Evolutionary conservation across 1,139 yeast species (phyloP).

Genomic region (Hansenula sp.): DNA sequence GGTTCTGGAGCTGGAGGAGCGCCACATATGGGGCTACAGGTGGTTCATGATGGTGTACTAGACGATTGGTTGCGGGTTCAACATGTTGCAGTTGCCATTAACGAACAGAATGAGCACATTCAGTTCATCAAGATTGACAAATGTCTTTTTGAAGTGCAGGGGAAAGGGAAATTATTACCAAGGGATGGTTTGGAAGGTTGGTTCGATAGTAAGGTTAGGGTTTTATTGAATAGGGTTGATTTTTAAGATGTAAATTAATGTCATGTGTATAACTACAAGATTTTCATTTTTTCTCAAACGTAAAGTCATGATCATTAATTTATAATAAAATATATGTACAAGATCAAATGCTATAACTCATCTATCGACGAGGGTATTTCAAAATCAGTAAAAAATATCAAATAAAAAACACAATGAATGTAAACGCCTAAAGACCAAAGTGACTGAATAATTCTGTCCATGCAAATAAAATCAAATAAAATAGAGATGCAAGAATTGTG

Average conservation of each 20-base stretch:
- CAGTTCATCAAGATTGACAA: slow-evolving; percentile 41
- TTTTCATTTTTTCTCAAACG: too few relatives aligned
- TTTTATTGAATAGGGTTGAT: slow-evolving; percentile 4
- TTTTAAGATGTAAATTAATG: background rate
- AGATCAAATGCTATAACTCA: too few relatives aligned
- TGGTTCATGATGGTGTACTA: slow-evolving; percentile 48
- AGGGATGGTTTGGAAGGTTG: slow-evolving; percentile 20
- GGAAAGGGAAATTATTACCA: slow-evolving; percentile 13
- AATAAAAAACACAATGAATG: too few relatives aligned
- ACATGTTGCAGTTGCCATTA: slow-evolving; percentile 42
- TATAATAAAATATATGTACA: too few relatives aligned
- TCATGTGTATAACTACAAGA: too few relatives aligned
- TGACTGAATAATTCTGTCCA: too few relatives aligned
- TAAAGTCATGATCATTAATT: too few relatives aligned
- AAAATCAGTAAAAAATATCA: too few relatives aligned
- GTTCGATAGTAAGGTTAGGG: slow-evolving; percentile 19
- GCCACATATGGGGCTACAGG: slow-evolving; percentile 52
- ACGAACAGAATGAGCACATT: slow-evolving; percentile 27
- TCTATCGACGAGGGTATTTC: too few relatives aligned
- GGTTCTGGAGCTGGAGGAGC: slow-evolving; percentile 52
- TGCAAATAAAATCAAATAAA: too few relatives aligned
- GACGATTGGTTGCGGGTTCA: slow-evolving; percentile 58
- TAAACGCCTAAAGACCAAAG: too few relatives aligned
- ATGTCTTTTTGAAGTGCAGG: slow-evolving; percentile 29
- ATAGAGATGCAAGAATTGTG: too few relatives aligned